Base-by-base conservation (phyloP, 805 yeast species). In the Nakazawaea ambrosiae region DNA sequence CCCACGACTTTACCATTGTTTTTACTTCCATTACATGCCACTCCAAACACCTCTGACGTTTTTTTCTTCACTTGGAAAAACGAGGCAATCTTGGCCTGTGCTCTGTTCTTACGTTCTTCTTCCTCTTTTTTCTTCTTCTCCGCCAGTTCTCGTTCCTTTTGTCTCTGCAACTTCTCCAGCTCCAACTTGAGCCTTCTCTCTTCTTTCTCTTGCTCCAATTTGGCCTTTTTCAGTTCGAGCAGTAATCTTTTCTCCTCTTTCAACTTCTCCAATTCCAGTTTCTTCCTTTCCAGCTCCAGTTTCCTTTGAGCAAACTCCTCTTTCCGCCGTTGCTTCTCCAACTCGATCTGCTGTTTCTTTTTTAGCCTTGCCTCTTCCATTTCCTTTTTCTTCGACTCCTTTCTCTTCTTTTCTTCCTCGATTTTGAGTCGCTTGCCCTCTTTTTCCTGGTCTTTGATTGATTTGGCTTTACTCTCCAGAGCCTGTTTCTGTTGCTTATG, bases 151-250 rank as follows among this genome's bases (percentile, higher is more conserved):
- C 34, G 35, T 23, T 41, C 51, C 34, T 45, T 44, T n/a, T 50
- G 40, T 38, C 49, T 50, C 25, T 42, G 41, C 27, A 40, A 45
- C 25, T 37, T 65, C 29, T 60, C 61, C 38, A 58, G 50, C 22
- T 53, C 54, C 41, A 62, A 60, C 30, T 60, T 56, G 37, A 55
- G 55, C 42, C 58, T 60, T 44, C 57, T 55, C 23, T 56, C 54
- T 22, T 49, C 49, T 32, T 46, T 47, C 37, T 49, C 50, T 36
- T 55, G 57, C 22, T 46, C 36, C 28, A 49, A 48, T 26, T 27
- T 11, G 35, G 45, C 16, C 53, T 47, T 39, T 55, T 55, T 25
- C 49, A 51, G 28, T 44, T 38, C 40, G 4, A 39, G 37, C 33
- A 42, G 43, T 26, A 39, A 48, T 20, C 36, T 33, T 20, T 38